Percentiles rank a stretch among this genome's conserved stretches.
Conservation (phyloP, 495 filamentous ascomycete species). For the Penicillium longicatenatum region DNA sequence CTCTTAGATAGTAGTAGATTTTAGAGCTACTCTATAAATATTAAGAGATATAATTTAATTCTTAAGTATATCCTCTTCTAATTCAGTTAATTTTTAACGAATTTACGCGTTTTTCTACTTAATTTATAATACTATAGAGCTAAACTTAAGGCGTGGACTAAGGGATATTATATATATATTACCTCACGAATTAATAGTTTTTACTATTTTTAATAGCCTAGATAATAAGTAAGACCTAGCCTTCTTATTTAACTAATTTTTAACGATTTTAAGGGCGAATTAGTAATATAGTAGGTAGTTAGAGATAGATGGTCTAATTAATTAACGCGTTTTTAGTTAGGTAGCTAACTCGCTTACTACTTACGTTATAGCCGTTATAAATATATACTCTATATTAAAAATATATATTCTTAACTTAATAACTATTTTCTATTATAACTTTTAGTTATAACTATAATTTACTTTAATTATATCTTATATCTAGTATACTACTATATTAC, state of each 20-base stretch:
- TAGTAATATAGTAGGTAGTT: neutral
- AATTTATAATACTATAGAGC: too few species aligned
- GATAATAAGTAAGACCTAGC: neutral
- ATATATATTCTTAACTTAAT: too few species aligned
- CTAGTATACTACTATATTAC: too few species aligned
- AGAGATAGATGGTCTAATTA: neutral
- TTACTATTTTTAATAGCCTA: slow-evolving; percentile 2
- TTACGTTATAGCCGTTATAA: too few species aligned
- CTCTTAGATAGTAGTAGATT: neutral
- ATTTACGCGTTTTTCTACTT: neutral
- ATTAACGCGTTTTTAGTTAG: neutral
- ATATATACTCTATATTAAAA: too few species aligned
- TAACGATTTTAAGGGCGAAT: neutral
- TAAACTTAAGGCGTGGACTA: too few species aligned
- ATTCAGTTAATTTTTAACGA: slow-evolving; percentile 13
- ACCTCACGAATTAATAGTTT: neutral
- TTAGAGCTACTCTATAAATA: slow-evolving; percentile 16
- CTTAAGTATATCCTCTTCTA: slow-evolving; percentile 21
- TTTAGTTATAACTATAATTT: too few species aligned
- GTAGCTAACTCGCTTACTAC: too few species aligned
- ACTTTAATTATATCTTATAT: too few species aligned
- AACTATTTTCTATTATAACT: too few species aligned
- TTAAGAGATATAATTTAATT: slow-evolving; percentile 9
- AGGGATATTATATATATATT: too few species aligned
- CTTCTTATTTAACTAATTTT: neutral